Conservation (phyloP, 164 flowering plant species). For the Vitis rupestris region DNA sequence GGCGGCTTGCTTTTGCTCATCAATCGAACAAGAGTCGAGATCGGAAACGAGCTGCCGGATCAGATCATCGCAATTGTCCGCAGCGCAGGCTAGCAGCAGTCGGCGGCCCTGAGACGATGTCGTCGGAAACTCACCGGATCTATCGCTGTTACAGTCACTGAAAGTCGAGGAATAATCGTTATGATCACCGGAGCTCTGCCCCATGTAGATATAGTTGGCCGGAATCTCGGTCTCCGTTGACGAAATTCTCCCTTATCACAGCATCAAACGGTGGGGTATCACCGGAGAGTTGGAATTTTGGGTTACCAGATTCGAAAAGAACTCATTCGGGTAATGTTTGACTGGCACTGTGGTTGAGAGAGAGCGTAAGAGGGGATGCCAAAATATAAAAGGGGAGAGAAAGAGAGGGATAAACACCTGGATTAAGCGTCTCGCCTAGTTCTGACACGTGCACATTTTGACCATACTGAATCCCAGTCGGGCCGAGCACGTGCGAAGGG, state of each 20-base stretch:
- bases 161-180: slow-evolving; percentile 54
- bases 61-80: slow-evolving; percentile 56
- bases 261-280: slow-evolving; percentile 3
- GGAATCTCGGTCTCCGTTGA: slow-evolving; percentile 38
- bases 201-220: slow-evolving; percentile 39
- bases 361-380: neutral
- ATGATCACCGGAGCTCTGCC: slow-evolving; percentile 35
- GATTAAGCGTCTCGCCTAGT: slow-evolving; percentile 13
- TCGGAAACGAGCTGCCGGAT: slow-evolving; percentile 57
- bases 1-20: slow-evolving; percentile 65
- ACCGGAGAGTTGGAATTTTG: neutral
- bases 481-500: slow-evolving; percentile 33
- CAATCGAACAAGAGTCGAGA: slow-evolving; percentile 58
- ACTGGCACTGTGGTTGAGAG: neutral
- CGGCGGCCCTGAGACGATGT: slow-evolving; percentile 45
- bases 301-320: neutral
- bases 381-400: neutral
- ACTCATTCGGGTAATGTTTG: neutral
- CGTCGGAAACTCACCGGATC: slow-evolving; percentile 69
- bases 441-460: slow-evolving; percentile 28
- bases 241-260: neutral
- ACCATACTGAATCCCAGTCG: slow-evolving; percentile 12
- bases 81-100: slow-evolving; percentile 43
- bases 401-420: slow-evolving; percentile 12
- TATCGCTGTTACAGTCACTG: slow-evolving; percentile 80